A percentile compares a stretch with the other conserved stretches of the same genome.
Conservation (phyloP, 1,139 yeast genomes). For the Hyphopichia pseudoburtonii region DNA sequence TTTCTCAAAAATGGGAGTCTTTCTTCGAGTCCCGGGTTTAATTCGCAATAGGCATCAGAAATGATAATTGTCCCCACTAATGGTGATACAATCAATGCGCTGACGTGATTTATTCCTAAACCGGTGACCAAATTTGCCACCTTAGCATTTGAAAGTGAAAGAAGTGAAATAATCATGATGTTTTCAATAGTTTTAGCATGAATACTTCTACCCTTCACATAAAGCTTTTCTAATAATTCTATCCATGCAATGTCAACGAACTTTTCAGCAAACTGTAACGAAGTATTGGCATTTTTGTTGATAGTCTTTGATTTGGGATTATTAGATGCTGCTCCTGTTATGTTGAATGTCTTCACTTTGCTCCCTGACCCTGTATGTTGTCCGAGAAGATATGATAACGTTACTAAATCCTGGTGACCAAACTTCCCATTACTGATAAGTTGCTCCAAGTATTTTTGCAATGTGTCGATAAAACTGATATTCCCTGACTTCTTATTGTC, state of each 20-base stretch:
- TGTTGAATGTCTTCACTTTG: slow-evolving; percentile 9
- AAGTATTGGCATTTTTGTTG: slow-evolving; percentile 16
- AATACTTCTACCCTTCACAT: slow-evolving; percentile 55
- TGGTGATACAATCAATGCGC: slow-evolving; percentile 48
- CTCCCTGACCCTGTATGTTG: slow-evolving; percentile 21
- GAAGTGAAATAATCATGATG: slow-evolving; percentile 50
- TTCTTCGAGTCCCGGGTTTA: slow-evolving; percentile 51
- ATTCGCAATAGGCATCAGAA: slow-evolving; percentile 40
- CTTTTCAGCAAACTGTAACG: slow-evolving; percentile 46
- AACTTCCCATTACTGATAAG: slow-evolving; percentile 47
- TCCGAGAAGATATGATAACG: slow-evolving; percentile 46
- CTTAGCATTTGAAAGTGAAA: slow-evolving; percentile 48
- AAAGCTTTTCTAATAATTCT: slow-evolving; percentile 54
- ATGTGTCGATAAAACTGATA: slow-evolving; percentile 41
- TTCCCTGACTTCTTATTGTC: slow-evolving; percentile 53
- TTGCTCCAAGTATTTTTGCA: slow-evolving; percentile 47
- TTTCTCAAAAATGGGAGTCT: slow-evolving; percentile 42
- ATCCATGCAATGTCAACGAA: slow-evolving; percentile 60
- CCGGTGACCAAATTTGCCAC: slow-evolving; percentile 42
- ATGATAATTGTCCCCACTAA: slow-evolving; percentile 53
- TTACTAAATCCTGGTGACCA: slow-evolving; percentile 39
- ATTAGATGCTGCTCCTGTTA: slow-evolving; percentile 8
- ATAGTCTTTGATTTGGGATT: slow-evolving; percentile 12
- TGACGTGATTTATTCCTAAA: slow-evolving; percentile 43
- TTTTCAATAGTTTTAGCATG: slow-evolving; percentile 47